Base-by-base conservation (phyloP, 495 filamentous ascomycete species). In the Aspergillus affinis region DNA sequence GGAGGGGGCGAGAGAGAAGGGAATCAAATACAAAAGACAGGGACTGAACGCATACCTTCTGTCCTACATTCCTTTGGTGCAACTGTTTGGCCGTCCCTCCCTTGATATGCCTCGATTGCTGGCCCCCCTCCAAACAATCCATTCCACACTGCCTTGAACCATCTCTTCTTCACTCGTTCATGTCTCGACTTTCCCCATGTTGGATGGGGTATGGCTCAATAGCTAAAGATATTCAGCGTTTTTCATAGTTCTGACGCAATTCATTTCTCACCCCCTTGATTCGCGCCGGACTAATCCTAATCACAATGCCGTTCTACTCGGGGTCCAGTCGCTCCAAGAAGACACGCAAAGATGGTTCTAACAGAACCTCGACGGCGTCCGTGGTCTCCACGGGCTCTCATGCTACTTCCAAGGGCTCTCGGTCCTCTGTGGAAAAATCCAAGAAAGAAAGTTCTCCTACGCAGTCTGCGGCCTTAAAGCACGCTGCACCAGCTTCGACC, bases 241-340 rank as follows among this genome's bases (percentile, higher is more conserved):
- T 41, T 57, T 58, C 21, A 58, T 53, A 45, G 23, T 21, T 32
- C 69, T 66, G 65, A 59, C 17, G 51, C 57, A 46, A 64, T 20
- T 36, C 49, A 50, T 23, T 46, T 47, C 52, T 62, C 62, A 61
- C 60, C 65, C 44, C 44, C 50, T 20, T 49, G 46, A 51, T 32
- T 54, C 60, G 55, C 58, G 64, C 53, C 61, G 61, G 13, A 19
- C 9, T 41, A 41, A 15, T 41, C 10, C 1, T 13, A 32, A 48
- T 57, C 65, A 65, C 18, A 57, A 78, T 78, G 75, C 71, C 70
- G 50, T 60, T 71, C 60, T 66, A 73, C 55, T 62, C 61, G 27
- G 60, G 54, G 21, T 65, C 66, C 47, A 59, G 64, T 60, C 73
- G 64, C 48, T 63, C 66, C 18, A 72, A 66, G 58, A 74, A 68